A percentile compares a stretch with the other conserved stretches of the same genome.
phyloP scores from a whole-genome alignment of 768 basidiomycete genomes.

The Suillus subaureus region DNA sequence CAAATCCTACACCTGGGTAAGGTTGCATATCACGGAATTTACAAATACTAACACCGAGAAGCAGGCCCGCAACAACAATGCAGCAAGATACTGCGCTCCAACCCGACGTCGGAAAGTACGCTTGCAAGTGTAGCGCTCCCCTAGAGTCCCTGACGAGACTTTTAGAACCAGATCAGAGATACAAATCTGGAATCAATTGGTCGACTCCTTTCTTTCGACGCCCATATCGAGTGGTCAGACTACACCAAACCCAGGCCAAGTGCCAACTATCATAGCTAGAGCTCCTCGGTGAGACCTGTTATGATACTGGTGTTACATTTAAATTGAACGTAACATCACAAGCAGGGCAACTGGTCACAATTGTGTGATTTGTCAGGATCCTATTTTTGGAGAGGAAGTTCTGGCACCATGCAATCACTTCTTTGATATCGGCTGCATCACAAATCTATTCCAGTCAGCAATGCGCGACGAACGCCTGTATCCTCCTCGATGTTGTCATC shows the following conservation, averaged over 20 bases:
- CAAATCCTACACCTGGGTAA: not conserved
- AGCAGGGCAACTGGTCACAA: constrained; percentile 26
- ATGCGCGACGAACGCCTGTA: constrained; percentile 41
- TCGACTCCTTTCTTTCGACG: constrained; percentile 18
- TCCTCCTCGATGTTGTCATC: constrained; percentile 43
- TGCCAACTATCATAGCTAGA: not conserved
- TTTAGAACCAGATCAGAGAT: not conserved
- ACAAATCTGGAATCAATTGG: constrained; percentile 20
- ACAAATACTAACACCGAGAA: not conserved
- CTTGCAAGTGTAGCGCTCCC: not conserved
- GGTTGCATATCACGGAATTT: not conserved
- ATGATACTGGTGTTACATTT: not conserved
- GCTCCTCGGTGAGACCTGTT: constrained; percentile 18
- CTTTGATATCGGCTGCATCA: constrained; percentile 36
- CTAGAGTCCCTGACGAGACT: not conserved
- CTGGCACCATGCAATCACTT: constrained; percentile 37
- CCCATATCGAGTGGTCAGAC: not conserved
- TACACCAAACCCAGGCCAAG: not conserved
- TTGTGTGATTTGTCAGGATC: constrained; percentile 40
- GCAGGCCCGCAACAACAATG: not conserved
- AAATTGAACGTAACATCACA: not conserved
- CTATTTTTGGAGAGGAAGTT: constrained; percentile 28
- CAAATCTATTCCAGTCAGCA: constrained; percentile 36
- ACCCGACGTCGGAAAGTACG: not conserved
- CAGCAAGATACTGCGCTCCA: not conserved